Percentiles rank a stretch among this genome's conserved stretches.
These are phyloP conservation scores for Prinsepia uniflora DNA, from an alignment of 306 rosid species.

Conservation along the genomic window DNA sequence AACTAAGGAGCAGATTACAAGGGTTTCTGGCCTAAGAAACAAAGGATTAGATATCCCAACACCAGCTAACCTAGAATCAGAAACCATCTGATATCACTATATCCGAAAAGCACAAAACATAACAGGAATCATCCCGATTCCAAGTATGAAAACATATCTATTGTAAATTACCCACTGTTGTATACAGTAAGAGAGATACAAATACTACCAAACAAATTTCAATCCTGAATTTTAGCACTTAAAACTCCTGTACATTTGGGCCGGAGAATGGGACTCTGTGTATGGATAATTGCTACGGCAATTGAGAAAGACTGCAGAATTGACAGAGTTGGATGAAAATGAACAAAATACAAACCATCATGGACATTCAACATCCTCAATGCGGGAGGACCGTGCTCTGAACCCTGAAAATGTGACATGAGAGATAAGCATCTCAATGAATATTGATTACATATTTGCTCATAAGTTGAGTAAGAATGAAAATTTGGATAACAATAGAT, in stretches of 20 bases:
- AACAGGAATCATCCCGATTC: constrained; percentile 21
- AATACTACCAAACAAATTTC: constrained; percentile 29
- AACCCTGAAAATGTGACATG: constrained; percentile 40
- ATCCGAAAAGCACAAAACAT: constrained; percentile 32
- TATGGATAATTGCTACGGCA: constrained; percentile 78
- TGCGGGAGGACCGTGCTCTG: constrained; percentile 39
- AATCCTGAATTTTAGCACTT: constrained; percentile 35
- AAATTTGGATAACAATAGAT: not conserved
- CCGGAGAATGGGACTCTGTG: constrained; percentile 62
- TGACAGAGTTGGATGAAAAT: constrained; percentile 59
- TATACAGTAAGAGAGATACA: constrained; percentile 42
- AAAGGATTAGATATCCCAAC: constrained; percentile 26
- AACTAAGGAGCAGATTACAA: constrained; percentile 34
- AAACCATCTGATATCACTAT: constrained; percentile 23
- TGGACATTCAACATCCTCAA: constrained; percentile 83
- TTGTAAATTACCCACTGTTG: constrained; percentile 35
- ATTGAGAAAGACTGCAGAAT: constrained; percentile 81
- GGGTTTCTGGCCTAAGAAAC: constrained; percentile 33
- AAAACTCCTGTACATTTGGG: constrained; percentile 41
- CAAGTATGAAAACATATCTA: constrained; percentile 39
- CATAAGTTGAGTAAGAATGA: constrained; percentile 2
- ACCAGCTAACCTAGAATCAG: constrained; percentile 38
- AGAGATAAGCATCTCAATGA: constrained; percentile 1
- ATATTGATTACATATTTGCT: not conserved
- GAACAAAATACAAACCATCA: constrained; percentile 66